phyloP scores from a whole-genome alignment of 1,139 yeast genomes.

The Yamadazyma sp. region DNA sequence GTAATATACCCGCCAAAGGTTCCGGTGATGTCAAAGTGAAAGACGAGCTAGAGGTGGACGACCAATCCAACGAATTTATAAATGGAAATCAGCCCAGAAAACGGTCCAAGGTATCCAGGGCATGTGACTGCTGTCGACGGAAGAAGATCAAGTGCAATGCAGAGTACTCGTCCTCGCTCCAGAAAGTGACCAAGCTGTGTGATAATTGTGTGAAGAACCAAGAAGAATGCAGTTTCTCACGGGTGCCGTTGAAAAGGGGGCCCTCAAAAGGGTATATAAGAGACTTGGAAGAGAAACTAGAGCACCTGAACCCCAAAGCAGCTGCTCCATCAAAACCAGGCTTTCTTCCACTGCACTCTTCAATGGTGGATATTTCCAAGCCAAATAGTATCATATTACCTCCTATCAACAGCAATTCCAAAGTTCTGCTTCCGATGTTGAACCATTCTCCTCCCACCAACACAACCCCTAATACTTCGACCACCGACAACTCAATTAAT shows the following conservation, averaged over 20 bases:
- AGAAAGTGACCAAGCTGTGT: slow-evolving; percentile 50
- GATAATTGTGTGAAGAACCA: slow-evolving; percentile 55
- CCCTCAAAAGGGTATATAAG: slow-evolving; percentile 70
- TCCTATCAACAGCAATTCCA: slow-evolving; percentile 9
- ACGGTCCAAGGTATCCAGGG: slow-evolving; percentile 65
- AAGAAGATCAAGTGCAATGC: slow-evolving; percentile 68
- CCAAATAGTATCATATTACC: slow-evolving; percentile 12
- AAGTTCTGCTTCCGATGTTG: slow-evolving; percentile 1
- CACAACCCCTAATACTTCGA: slow-evolving; percentile 10
- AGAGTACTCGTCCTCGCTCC: slow-evolving; percentile 40
- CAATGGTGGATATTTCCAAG: slow-evolving; percentile 1
- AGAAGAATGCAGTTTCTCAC: slow-evolving; percentile 60
- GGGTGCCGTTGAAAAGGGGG: slow-evolving; percentile 74
- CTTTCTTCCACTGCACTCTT: not conserved
- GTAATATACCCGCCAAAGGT: not conserved
- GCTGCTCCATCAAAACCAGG: not conserved
- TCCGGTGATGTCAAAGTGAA: not conserved
- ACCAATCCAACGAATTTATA: slow-evolving; percentile 1
- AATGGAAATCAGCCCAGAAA: slow-evolving; percentile 40
- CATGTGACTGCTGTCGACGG: slow-evolving; percentile 67
- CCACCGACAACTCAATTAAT: slow-evolving; percentile 15
- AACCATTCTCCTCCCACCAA: slow-evolving; percentile 1
- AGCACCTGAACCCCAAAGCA: slow-evolving; percentile 7
- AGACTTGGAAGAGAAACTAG: slow-evolving; percentile 35
- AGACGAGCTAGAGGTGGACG: not conserved